Evolutionary conservation across 164 flowering plant species (phyloP).

Genomic region (Amborella trichopoda): DNA sequence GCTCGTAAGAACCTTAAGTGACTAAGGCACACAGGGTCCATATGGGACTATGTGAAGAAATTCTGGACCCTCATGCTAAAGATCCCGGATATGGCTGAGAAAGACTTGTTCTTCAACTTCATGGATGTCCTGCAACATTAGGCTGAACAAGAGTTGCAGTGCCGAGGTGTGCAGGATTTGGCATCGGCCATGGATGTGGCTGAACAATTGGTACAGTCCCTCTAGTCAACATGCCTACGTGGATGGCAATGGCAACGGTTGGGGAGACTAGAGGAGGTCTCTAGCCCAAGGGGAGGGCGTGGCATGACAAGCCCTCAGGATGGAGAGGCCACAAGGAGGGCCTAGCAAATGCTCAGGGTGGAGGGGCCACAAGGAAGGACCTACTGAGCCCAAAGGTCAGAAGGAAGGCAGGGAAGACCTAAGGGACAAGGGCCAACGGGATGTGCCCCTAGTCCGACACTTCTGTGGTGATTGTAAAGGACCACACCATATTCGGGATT

Average conservation of each 20-base stretch:
- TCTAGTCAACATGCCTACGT: neutral
- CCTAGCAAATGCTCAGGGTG: neutral
- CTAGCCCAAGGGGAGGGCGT: neutral
- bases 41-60: neutral
- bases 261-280: neutral
- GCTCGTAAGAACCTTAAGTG: too few relatives aligned
- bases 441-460: too few relatives aligned
- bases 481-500: too few relatives aligned
- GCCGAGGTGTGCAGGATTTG: neutral
- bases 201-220: neutral
- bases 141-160: neutral
- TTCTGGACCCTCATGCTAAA: neutral
- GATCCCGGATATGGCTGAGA: neutral
- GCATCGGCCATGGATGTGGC: too few relatives aligned
- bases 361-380: too few relatives aligned
- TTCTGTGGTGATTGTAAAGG: too few relatives aligned
- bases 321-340: neutral
- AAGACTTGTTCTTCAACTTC: conserved; percentile 4
- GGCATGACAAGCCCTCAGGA: neutral
- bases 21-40: neutral
- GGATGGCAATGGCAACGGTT: neutral
- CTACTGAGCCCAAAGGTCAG: too few relatives aligned
- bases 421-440: too few relatives aligned
- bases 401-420: too few relatives aligned
- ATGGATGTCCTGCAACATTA: too few relatives aligned